Percentiles rank a stretch among this genome's conserved stretches.
Conservation (phyloP, 164 flowering plant species). For the Cinnamomum micranthum region DNA sequence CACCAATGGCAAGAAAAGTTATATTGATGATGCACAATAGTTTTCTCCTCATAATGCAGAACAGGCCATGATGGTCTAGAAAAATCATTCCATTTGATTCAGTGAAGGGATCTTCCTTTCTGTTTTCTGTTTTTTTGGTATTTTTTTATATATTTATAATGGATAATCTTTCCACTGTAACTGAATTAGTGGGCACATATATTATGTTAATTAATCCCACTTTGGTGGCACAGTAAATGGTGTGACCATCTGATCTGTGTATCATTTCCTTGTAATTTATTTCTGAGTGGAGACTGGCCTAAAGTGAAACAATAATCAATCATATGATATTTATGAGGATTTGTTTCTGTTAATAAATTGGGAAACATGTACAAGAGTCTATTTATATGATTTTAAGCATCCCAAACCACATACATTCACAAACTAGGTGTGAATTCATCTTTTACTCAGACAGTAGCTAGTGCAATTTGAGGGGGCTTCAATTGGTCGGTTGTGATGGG, state of each 20-base stretch:
- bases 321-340: too few species aligned
- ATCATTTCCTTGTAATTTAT: not conserved
- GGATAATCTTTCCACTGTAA: not conserved
- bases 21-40: not conserved
- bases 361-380: too few species aligned
- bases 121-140: not conserved
- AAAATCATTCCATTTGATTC: not conserved
- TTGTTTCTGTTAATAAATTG: too few species aligned
- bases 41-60: not conserved
- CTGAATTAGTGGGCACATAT: not conserved
- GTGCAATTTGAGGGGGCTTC: not conserved
- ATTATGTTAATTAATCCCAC: not conserved
- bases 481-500: not conserved
- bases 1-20: not conserved
- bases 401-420: not conserved
- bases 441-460: not conserved
- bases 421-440: not conserved
- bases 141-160: not conserved
- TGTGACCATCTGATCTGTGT: not conserved
- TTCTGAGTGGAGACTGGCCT: too few species aligned
- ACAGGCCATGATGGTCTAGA: not conserved
- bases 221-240: constrained; percentile 2
- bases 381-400: not conserved
- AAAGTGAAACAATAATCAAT: too few species aligned
- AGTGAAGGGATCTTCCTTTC: not conserved